Evolutionary conservation across 805 yeast genomes (phyloP), one percentile per base, ranked within the genome.

Genomic region (Aciculoconidium aculeatum): DNA sequence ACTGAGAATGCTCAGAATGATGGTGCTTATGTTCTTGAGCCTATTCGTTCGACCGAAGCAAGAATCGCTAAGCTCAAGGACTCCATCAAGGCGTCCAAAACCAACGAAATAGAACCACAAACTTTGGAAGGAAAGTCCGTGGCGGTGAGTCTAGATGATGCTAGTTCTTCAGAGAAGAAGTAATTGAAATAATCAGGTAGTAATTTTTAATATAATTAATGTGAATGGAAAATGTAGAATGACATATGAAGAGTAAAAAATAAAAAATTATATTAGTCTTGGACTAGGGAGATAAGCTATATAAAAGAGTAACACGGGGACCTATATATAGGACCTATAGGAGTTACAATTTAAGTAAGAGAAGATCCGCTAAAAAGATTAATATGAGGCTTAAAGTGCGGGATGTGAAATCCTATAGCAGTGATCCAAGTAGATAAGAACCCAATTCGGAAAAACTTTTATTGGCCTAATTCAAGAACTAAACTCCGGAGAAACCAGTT

Each of bases 1-100:
- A n/a, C n/a, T n/a, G n/a, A n/a, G n/a, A 13, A 38, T 32, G 9
- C 24, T 40, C 42, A 17, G n/a, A 60, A 54, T 13, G 48, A 45
- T n/a, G 41, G 44, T 13, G 60, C 70, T 7, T 82, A 70, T 59
- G 76, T 81, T 34, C 77, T 87, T 42, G 87, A 82, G 63, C 92
- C 94, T 40, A 67, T 80, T 36, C 76, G 90, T 65, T 77, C 86
- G 3, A 59, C 61, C 30, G 67, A 58, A 25, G 63, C 68, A 5
- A 53, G 58, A 31, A 30, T 60, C 14, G 61, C 55, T 23, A 51
- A 49, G 39, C 47, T 62, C 36, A 55, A 55, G 40, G 44, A 41
- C 29, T 39, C 52, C 3, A n/a, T n/a, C n/a, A n/a, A n/a, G n/a
- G 44, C 52, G 14, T 12, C 40, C 17, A 30, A 44, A 14, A 39